Conservation (phyloP, 345 rosid genomes). For the Pugionium cornutum region DNA sequence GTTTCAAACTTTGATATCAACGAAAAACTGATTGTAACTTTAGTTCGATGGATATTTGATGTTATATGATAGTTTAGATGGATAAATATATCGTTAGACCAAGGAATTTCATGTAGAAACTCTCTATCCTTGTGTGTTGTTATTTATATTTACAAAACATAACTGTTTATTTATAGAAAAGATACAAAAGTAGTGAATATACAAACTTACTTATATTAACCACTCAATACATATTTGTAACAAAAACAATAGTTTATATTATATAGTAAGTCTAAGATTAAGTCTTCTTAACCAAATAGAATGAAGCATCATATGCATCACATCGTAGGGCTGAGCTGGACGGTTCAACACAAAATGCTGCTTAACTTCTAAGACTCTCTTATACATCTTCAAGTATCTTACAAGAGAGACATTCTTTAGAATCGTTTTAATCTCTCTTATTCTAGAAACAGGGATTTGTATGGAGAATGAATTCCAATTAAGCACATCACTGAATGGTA, state of each 20-base stretch:
- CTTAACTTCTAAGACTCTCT: conserved; percentile 44
- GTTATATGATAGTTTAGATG: too few species aligned
- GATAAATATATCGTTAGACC: too few species aligned
- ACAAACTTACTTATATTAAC: neutral
- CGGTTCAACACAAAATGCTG: conserved; percentile 61
- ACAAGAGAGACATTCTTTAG: conserved; percentile 44
- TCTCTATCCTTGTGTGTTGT: too few species aligned
- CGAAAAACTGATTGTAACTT: too few species aligned
- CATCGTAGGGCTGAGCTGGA: conserved; percentile 58
- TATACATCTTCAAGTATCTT: conserved; percentile 51
- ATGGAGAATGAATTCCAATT: conserved; percentile 64
- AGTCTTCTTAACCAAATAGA: conserved; percentile 71
- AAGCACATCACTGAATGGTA: conserved; percentile 61
- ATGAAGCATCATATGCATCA: conserved; percentile 64
- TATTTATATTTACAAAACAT: too few species aligned
- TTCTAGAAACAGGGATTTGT: conserved; percentile 46
- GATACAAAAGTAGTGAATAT: conserved; percentile 18
- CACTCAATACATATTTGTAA: conserved; percentile 2
- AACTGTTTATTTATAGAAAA: conserved; percentile 2
- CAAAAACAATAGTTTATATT: neutral
- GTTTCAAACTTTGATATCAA: too few species aligned
- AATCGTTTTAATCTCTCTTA: conserved; percentile 49
- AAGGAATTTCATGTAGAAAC: too few species aligned
- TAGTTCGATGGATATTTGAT: too few species aligned
- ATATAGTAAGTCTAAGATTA: conserved; percentile 45